These are phyloP conservation scores for Neofusicoccum parvum DNA, from an alignment of 2,329 filamentous ascomycete genomes.

Conservation along the genomic window DNA sequence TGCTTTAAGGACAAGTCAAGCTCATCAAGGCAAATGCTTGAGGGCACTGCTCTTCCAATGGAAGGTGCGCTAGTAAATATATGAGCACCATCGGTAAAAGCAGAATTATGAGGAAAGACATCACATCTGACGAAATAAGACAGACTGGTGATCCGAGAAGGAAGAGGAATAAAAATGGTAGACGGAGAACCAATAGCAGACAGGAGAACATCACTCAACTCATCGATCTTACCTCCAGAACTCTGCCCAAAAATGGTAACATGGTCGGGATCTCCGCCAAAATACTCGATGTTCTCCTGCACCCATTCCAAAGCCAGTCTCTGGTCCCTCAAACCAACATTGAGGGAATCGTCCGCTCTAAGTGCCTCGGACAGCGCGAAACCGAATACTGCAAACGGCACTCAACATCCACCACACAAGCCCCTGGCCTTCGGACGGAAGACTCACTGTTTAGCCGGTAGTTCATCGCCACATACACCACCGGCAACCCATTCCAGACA, in stretches of 20 bases:
- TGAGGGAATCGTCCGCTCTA: constrained; percentile 34
- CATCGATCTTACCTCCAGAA: constrained; percentile 28
- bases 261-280: constrained; percentile 37
- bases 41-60: too few relatives aligned
- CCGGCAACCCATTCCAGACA: constrained; percentile 44
- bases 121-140: too few relatives aligned
- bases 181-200: too few relatives aligned
- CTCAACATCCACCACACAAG: background rate
- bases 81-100: too few relatives aligned
- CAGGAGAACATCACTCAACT: constrained; percentile 10
- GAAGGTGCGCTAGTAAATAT: too few relatives aligned
- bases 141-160: too few relatives aligned
- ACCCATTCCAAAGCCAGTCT: constrained; percentile 44
- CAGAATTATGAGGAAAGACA: too few relatives aligned
- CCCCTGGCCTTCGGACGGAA: background rate
- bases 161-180: too few relatives aligned
- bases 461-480: constrained; percentile 41
- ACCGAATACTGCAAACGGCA: constrained; percentile 33
- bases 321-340: constrained; percentile 43
- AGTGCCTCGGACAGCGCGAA: constrained; percentile 40
- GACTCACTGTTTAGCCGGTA: constrained; percentile 37
- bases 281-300: constrained; percentile 37
- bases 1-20: too few relatives aligned
- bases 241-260: constrained; percentile 46
- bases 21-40: too few relatives aligned